phyloP scores from a whole-genome alignment of 495 filamentous ascomycete genomes.

The Rhizodiscina lignyota region DNA sequence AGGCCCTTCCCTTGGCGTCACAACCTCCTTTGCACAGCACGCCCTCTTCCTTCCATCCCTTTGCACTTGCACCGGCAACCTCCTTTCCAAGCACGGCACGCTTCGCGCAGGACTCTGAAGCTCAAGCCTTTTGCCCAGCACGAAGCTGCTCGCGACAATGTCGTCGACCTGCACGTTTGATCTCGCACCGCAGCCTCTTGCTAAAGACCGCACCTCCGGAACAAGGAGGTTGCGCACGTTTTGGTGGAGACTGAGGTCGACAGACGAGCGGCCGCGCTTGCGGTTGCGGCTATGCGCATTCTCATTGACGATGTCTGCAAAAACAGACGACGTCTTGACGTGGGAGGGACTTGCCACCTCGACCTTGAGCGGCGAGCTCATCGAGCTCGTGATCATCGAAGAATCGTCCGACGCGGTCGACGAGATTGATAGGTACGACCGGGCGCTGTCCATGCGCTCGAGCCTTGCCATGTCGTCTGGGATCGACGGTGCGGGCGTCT shows the following conservation, averaged over 20 bases:
- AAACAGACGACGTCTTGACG: not conserved
- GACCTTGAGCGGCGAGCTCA: conserved; percentile 32
- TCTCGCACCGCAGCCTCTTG: too few species aligned
- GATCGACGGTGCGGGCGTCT: too few species aligned
- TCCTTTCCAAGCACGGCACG: conserved; percentile 20
- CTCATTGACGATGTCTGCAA: too few species aligned
- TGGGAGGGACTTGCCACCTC: conserved; percentile 15
- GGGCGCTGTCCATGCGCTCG: too few species aligned
- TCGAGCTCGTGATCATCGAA: not conserved
- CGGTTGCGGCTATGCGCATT: conserved; percentile 18
- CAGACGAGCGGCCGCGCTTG: conserved; percentile 60
- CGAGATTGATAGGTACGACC: conserved; percentile 1
- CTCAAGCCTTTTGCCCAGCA: conserved; percentile 9
- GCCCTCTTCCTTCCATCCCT: conserved; percentile 37
- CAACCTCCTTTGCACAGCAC: conserved; percentile 38
- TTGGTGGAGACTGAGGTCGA: conserved; percentile 51
- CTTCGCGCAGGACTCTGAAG: conserved; percentile 20
- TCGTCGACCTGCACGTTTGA: too few species aligned
- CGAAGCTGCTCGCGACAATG: conserved; percentile 11
- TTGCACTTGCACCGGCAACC: conserved; percentile 17
- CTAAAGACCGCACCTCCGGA: too few species aligned
- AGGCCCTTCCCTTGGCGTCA: conserved; percentile 29
- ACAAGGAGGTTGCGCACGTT: conserved; percentile 56
- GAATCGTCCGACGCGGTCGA: not conserved
- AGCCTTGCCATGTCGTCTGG: conserved; percentile 5